Evolutionary conservation across 768 basidiomycete species (phyloP), one percentile per base, ranked within the genome.

Genomic region (Hygrophorus pudorinus): DNA sequence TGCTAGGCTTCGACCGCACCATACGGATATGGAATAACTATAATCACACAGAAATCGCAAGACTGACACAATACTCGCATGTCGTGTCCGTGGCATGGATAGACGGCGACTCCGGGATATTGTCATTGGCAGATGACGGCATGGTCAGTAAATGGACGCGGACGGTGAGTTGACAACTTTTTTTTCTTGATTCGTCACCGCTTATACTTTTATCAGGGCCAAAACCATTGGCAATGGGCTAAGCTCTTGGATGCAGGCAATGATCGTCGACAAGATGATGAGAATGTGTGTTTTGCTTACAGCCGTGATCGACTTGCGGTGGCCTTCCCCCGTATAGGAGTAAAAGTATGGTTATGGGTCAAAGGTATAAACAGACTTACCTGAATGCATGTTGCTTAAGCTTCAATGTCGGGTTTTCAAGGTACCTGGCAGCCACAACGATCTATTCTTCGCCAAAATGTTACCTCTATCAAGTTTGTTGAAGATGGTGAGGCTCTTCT

Each of bases 361-460:
- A 73, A 74, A 62, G 78, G 80, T 80, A 34, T 21, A 17, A 4
- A 35, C 9, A 3, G 27, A 31, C 18, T 13, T 6, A 27, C 16
- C 24, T 41, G 7, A 10, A 42, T 36, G 14, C 16, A 31, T 34
- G 14, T 33, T 52, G 38, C 52, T 35, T 38, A 10, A 7, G 12
- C 13, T 21, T 43, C 7, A 34, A 21, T 30, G 44, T 32, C 31
- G 13, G 12, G 43, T 24, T 48, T 24, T 24, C 24, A 24, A 82
- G 81, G 76, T 11, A 70, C 70, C 18, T 84, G 81, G 83, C 71
- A 75, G 48, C 59, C 68, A 1, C 79, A 84, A 47, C 69, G 81
- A 43, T 73, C 79, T 38, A 82, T 85, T 44, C 51, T 72, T 44
- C 71, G 80, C 42, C 75, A 73, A 49, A 78, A 81, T 43, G 78